Percentiles rank a stretch among this genome's conserved stretches.
phyloP scores from a whole-genome alignment of 805 yeast species.

The Gaillardinia entomophila region DNA sequence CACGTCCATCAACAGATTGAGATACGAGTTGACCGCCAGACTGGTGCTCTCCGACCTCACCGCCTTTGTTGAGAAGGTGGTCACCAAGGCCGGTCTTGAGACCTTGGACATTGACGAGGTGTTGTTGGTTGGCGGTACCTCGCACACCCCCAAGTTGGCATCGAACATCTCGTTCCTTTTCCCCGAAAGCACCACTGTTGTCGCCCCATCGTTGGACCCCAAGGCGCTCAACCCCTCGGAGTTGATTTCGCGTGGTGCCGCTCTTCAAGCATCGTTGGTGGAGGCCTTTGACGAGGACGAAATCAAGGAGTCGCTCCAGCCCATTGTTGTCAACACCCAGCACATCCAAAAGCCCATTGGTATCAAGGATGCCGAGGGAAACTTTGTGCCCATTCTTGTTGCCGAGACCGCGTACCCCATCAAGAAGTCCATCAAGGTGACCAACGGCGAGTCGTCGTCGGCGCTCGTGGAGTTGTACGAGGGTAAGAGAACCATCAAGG shows the following conservation, averaged over 20 bases:
- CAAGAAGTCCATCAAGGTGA: constrained; percentile 64
- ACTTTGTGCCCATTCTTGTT: constrained; percentile 66
- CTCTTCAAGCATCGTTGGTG: constrained; percentile 86
- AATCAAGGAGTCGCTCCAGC: constrained; percentile 72
- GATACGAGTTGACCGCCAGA: constrained; percentile 85
- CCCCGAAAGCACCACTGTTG: constrained; percentile 71
- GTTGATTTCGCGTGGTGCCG: constrained; percentile 89
- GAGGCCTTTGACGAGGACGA: constrained; percentile 82
- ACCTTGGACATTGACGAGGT: constrained; percentile 86
- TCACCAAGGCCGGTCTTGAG: constrained; percentile 80
- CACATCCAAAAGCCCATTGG: constrained; percentile 85
- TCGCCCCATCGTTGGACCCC: constrained; percentile 67
- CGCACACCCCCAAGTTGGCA: constrained; percentile 89
- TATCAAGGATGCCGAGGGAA: constrained; percentile 65
- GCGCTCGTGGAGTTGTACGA: constrained; percentile 72
- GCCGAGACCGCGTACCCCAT: constrained; percentile 89
- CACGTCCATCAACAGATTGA: constrained; percentile 86
- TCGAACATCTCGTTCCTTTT: constrained; percentile 65
- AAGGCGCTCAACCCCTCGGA: constrained; percentile 87
- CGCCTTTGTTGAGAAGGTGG: constrained; percentile 65
- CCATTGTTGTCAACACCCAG: constrained; percentile 81
- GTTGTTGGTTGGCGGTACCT: constrained; percentile 86
- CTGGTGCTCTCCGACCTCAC: constrained; percentile 70
- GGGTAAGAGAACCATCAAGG: constrained; percentile 79
- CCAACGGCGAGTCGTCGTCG: constrained; percentile 51